Conservation (phyloP, 2,329 filamentous ascomycete genomes). For the Botryotinia convoluta region DNA sequence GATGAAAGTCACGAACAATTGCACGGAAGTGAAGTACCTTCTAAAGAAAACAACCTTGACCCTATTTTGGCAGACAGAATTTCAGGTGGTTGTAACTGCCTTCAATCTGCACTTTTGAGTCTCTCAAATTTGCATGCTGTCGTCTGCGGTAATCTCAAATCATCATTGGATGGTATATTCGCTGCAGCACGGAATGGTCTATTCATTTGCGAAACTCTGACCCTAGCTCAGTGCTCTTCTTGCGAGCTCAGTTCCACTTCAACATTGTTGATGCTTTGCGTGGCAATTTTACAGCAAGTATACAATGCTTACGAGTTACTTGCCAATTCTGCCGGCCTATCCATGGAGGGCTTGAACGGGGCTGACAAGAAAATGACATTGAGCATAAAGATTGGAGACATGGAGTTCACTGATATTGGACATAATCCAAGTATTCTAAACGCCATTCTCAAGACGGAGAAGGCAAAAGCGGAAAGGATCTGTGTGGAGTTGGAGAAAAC, state of each 20-base stretch:
- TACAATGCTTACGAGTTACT: conserved; percentile 5
- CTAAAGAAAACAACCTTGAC: neutral
- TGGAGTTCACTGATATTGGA: conserved; percentile 2
- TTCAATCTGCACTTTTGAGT: neutral
- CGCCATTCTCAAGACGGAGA: neutral
- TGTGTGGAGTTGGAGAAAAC: neutral
- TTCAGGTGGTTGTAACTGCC: neutral
- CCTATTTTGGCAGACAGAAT: neutral
- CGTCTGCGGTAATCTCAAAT: neutral
- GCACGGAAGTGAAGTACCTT: neutral
- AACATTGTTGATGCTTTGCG: conserved; percentile 1
- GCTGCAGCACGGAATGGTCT: neutral
- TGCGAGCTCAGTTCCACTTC: neutral
- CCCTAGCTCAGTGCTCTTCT: neutral
- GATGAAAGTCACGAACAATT: neutral
- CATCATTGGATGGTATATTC: neutral
- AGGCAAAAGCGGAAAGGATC: neutral
- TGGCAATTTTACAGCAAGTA: conserved; percentile 1
- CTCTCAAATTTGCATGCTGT: neutral
- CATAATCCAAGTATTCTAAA: neutral
- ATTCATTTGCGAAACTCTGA: neutral
- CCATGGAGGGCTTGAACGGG: neutral
- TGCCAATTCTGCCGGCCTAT: neutral
- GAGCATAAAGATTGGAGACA: neutral
- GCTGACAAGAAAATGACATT: neutral